Conservation (phyloP, 352 stramenopile genomes). For the Peronosclerospora sorghi region DNA sequence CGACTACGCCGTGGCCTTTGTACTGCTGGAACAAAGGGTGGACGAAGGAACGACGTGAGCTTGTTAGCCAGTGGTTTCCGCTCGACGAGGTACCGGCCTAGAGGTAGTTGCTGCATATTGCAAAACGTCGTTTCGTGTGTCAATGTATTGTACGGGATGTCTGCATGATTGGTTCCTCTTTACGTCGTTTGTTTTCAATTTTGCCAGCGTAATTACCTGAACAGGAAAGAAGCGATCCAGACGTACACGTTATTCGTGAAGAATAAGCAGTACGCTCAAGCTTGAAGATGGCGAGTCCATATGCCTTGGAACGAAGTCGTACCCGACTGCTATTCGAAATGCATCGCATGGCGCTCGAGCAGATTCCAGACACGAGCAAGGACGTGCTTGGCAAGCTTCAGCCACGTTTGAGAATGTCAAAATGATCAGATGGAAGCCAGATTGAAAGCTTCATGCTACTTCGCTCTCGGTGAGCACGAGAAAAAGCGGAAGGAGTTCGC, state of each 20-base stretch:
- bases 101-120: no score
- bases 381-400: slow-evolving; percentile 89
- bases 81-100: no score
- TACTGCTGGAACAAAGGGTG: slow-evolving; percentile 48
- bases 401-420: slow-evolving; percentile 91
- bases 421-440: slow-evolving; percentile 89
- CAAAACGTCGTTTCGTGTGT: no score
- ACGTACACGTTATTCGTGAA: slow-evolving; percentile 92
- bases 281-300: slow-evolving; percentile 88
- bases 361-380: slow-evolving; percentile 91
- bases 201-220: slow-evolving; percentile 91
- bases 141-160: no score
- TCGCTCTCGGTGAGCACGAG: slow-evolving; percentile 90
- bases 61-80: not conserved
- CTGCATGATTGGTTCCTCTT: no score
- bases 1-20: slow-evolving; percentile 74
- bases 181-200: no score
- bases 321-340: slow-evolving; percentile 91
- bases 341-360: slow-evolving; percentile 96
- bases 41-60: slow-evolving; percentile 2
- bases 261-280: slow-evolving; percentile 92
- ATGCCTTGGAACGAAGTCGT: slow-evolving; percentile 94
- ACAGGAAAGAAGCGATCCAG: slow-evolving; percentile 91
- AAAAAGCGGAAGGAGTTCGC: slow-evolving; percentile 90
- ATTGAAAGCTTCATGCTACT: slow-evolving; percentile 98